Conservation (phyloP, 2,329 filamentous ascomycete genomes). For the Drechslerella stenobrocha region DNA sequence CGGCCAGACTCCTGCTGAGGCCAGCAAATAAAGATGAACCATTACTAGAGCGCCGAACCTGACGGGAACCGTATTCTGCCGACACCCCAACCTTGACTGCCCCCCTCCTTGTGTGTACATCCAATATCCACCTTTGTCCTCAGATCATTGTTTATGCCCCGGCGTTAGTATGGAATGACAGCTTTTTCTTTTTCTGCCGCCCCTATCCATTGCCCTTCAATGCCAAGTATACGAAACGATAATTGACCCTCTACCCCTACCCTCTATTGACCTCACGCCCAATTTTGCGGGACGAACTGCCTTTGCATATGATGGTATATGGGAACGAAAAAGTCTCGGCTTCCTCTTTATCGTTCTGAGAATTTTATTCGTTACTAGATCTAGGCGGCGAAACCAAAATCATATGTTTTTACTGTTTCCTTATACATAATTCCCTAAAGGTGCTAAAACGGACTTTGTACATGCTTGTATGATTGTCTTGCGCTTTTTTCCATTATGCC, state of each 20-base stretch:
- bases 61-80: neutral
- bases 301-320: neutral
- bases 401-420: neutral
- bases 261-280: neutral
- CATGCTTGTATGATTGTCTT: slow-evolving; percentile 3
- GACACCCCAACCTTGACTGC: neutral
- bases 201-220: no score
- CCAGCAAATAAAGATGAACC: neutral
- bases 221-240: slow-evolving; percentile 47
- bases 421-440: slow-evolving; percentile 2
- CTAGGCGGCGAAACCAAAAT: slow-evolving; percentile 1
- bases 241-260: slow-evolving; percentile 30
- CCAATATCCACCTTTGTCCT: no score
- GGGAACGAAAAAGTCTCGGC: slow-evolving; percentile 8
- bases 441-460: slow-evolving; percentile 2
- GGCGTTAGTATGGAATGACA: slow-evolving; percentile 2
- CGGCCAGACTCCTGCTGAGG: neutral
- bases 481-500: neutral
- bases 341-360: neutral
- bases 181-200: slow-evolving; percentile 7
- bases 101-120: neutral
- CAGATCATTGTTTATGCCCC: neutral
- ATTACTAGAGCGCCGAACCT: neutral
- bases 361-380: slow-evolving; percentile 4
- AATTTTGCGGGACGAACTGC: neutral